Evolutionary conservation across 2,329 filamentous ascomycete genomes (phyloP), one percentile per base, ranked within the genome.

Genomic region (Clonostachys byssicola): DNA sequence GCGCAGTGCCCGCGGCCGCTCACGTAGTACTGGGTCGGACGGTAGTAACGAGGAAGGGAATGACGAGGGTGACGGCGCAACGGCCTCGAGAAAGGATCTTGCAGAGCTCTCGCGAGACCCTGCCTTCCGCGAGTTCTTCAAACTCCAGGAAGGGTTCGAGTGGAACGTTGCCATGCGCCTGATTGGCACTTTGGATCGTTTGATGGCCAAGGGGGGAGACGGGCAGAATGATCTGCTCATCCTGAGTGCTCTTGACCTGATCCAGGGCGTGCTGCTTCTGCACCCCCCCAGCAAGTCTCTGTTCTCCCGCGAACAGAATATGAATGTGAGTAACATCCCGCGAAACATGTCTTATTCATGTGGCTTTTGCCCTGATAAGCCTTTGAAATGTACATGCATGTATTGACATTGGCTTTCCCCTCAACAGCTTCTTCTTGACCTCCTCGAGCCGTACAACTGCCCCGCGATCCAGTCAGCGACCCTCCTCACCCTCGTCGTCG

Each of bases 111-210:
- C 81, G 44, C 81, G 85, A 53, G 94, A 97, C 66, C 89, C 88
- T 17, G 92, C 92, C 17, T 97, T 96, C 63, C 78, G 89, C 55
- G 91, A 96, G 67, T 97, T 97, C 73, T 96, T 96, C 74, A 90
- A 95, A 65, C 67, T 97, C 54, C 94, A 99, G 66, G 92, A 97
- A 62, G 89, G 92, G 4, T 99, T 99, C 63, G 90, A 97, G 71
- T 97, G 91, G 88, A 99, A 99, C 71, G 89, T 97, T 47, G 86
- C 90, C 13, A 84, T 90, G 69, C 85, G 91, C 51, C 77, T 97
- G 51, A 85, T 96, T 51, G 83, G 85, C 46, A 95, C 89, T 48
- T 81, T 97, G 40, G 91, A 96, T 65, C 80, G 89, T 49, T 78
- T 96, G 43, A 78, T 96, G 60, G 90, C 89, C 41, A 90, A 90